These are phyloP conservation scores for Acidomyces sp. DNA, from an alignment of 495 filamentous ascomycete genomes.

Conservation along the genomic window DNA sequence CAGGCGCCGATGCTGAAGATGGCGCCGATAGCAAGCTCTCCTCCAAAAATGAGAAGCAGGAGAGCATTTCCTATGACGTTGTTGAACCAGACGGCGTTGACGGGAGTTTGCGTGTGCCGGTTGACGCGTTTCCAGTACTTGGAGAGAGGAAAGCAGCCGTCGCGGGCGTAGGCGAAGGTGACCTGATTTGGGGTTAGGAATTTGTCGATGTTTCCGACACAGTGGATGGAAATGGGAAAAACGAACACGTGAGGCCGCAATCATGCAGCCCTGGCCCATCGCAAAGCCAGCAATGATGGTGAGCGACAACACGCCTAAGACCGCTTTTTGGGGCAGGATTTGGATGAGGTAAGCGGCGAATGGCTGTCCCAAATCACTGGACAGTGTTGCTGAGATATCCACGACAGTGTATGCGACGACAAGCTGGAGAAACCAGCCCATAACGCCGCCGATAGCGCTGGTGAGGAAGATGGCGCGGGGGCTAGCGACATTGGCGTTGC, in stretches of 20 bases:
- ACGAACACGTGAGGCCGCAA: constrained; percentile 64
- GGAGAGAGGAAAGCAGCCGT: constrained; percentile 57
- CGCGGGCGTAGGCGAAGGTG: constrained; percentile 67
- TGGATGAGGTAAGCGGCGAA: constrained; percentile 66
- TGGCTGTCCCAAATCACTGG: constrained; percentile 57
- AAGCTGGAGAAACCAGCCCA: constrained; percentile 65
- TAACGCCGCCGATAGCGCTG: constrained; percentile 49
- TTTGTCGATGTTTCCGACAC: too few relatives aligned
- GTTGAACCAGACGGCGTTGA: constrained; percentile 71
- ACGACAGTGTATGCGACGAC: constrained; percentile 70
- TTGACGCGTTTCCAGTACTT: constrained; percentile 55
- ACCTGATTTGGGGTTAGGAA: too few relatives aligned
- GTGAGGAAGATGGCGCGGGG: constrained; percentile 70
- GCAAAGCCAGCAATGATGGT: constrained; percentile 67
- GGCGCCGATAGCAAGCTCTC: constrained; percentile 52
- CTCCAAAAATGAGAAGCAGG: constrained; percentile 57
- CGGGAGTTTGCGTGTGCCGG: constrained; percentile 51
- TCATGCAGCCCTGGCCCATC: constrained; percentile 78
- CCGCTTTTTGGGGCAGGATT: constrained; percentile 50
- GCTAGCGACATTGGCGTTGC: constrained; percentile 61
- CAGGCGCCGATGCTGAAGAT: constrained; percentile 68
- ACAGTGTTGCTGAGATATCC: constrained; percentile 48
- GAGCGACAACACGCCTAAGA: constrained; percentile 52
- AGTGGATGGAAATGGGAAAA: too few relatives aligned
- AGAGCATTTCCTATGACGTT: constrained; percentile 48